These are phyloP conservation scores for Lasiodiplodia sp. DNA, from an alignment of 2,329 filamentous ascomycete genomes.

Conservation along the genomic window DNA sequence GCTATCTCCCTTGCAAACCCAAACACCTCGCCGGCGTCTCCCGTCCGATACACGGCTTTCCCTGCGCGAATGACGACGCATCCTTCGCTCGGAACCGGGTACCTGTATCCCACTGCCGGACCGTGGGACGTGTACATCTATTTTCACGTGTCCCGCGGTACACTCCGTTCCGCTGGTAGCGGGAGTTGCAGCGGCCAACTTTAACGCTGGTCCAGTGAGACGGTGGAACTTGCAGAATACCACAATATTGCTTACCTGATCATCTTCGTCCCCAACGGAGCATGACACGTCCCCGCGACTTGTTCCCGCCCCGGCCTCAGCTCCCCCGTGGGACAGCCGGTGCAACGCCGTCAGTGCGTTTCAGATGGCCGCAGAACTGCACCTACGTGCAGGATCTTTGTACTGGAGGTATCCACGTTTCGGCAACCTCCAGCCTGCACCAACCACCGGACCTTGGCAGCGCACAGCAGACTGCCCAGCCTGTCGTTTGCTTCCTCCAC, in stretches of 20 bases:
- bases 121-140: not conserved
- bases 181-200: not conserved
- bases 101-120: not conserved
- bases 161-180: conserved; percentile 1
- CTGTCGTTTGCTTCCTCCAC: conserved; percentile 13
- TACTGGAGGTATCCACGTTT: conserved; percentile 15
- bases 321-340: not conserved
- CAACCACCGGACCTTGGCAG: not conserved
- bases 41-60: not conserved
- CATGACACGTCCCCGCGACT: not conserved
- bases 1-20: not conserved
- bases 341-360: conserved; percentile 1
- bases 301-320: not conserved
- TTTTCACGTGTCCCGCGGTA: conserved; percentile 11
- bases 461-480: conserved; percentile 10
- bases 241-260: conserved; percentile 14
- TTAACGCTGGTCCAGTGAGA: not conserved
- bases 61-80: not conserved
- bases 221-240: conserved; percentile 2
- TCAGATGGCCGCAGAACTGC: conserved; percentile 15
- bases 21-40: not conserved
- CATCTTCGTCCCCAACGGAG: not conserved
- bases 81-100: not conserved
- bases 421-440: conserved; percentile 18
- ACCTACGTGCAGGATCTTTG: conserved; percentile 28